Evolutionary conservation across 1,284 basidiomycete genomes (phyloP).

Genomic region (Moesziomyces parantarcticus): DNA sequence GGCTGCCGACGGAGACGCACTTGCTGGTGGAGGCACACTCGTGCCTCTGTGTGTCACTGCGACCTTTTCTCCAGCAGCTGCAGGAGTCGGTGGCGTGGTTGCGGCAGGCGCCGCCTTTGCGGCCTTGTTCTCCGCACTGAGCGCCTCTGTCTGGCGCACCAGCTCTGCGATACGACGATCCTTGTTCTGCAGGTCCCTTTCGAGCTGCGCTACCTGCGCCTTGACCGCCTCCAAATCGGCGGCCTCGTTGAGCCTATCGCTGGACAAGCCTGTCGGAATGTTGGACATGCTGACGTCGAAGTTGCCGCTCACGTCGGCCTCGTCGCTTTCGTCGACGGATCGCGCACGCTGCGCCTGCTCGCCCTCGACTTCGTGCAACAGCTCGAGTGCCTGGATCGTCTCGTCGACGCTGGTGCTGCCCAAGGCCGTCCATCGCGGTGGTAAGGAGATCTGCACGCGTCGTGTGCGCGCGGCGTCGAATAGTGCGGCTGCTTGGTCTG

Average conservation of each 20-base stretch:
- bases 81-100: no score
- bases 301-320: constrained; percentile 16
- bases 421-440: constrained; percentile 18
- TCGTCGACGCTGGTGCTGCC: constrained; percentile 27
- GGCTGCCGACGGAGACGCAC: no score
- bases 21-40: no score
- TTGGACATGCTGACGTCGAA: constrained; percentile 45
- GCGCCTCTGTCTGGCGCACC: constrained; percentile 6
- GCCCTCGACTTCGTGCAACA: constrained; percentile 19
- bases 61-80: no score
- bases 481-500: constrained; percentile 15
- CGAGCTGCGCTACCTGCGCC: constrained; percentile 15
- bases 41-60: no score
- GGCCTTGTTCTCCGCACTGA: neutral
- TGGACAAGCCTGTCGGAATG: constrained; percentile 32
- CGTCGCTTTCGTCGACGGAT: constrained; percentile 3
- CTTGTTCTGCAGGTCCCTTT: constrained; percentile 6
- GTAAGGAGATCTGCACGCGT: constrained; percentile 12
- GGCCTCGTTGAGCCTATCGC: constrained; percentile 5
- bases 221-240: constrained; percentile 16
- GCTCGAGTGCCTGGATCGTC: constrained; percentile 33
- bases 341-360: neutral
- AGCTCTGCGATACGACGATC: constrained; percentile 19
- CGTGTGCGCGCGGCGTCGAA: constrained; percentile 7
- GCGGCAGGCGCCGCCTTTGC: no score